Percentiles rank a stretch among this genome's conserved stretches.
These are phyloP conservation scores for Phoenix roebelenii DNA, from an alignment of 176 grass and related monocot genomes.

Conservation along the genomic window DNA sequence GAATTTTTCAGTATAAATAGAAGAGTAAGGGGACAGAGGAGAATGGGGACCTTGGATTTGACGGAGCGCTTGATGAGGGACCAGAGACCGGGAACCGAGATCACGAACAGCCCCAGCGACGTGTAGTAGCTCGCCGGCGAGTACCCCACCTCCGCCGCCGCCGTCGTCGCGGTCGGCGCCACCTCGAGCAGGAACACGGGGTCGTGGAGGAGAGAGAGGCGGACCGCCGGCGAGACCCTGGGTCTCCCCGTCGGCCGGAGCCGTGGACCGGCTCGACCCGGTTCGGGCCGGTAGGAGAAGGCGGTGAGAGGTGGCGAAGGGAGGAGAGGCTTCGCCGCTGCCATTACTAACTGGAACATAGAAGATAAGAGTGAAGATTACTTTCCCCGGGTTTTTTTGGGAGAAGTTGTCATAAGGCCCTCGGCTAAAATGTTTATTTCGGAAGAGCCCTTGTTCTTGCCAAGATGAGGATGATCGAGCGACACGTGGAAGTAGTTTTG, in stretches of 20 bases:
- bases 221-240: slow-evolving; percentile 10
- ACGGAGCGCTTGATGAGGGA: slow-evolving; percentile 98
- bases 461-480: not conserved
- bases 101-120: slow-evolving; percentile 92
- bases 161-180: slow-evolving; percentile 24
- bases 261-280: not conserved
- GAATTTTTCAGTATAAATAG: not conserved
- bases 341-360: slow-evolving; percentile 20
- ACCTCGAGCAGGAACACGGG: slow-evolving; percentile 49
- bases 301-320: slow-evolving; percentile 17
- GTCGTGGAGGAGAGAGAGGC: slow-evolving; percentile 43
- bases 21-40: not conserved
- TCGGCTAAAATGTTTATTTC: slow-evolving; percentile 8
- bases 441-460: not conserved
- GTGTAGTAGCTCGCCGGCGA: slow-evolving; percentile 98
- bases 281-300: not conserved
- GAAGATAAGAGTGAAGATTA: not conserved
- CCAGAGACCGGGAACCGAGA: slow-evolving; percentile 90
- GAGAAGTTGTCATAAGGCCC: slow-evolving; percentile 15
- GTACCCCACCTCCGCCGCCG: slow-evolving; percentile 44
- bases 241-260: not conserved
- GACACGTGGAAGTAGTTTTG: slow-evolving; percentile 8
- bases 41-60: slow-evolving; percentile 77
- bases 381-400: not conserved
- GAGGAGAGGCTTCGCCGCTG: slow-evolving; percentile 24